Percentiles rank a stretch among this genome's conserved stretches.
Evolutionary conservation across 129 eudicot genomes (phyloP).

Genomic region (Tagetes erecta): DNA sequence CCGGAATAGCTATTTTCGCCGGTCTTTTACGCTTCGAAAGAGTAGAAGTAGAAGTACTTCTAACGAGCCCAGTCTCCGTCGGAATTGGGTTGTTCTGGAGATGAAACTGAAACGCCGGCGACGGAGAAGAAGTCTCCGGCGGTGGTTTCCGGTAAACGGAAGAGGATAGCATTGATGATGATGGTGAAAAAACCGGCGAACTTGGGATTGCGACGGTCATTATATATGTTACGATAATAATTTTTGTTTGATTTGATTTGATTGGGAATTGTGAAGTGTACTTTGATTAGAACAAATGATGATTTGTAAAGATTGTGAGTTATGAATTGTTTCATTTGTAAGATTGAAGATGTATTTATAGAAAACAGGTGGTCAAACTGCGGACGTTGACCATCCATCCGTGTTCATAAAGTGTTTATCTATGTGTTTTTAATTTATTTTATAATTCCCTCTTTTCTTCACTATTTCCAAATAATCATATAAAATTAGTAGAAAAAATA

Average conservation of each 20-base stretch:
- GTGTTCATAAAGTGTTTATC: constrained; percentile 18
- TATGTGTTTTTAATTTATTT: background rate
- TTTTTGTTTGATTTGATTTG: background rate
- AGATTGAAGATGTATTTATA: constrained; percentile 9
- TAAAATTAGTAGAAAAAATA: too few relatives aligned
- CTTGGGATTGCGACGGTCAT: constrained; percentile 58
- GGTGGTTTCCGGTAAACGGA: constrained; percentile 33
- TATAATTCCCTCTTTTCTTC: background rate
- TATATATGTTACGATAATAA: background rate
- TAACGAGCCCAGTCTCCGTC: constrained; percentile 26
- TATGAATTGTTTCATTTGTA: too few relatives aligned
- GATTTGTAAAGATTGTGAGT: too few relatives aligned
- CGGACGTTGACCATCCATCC: constrained; percentile 22
- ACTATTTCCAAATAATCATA: constrained; percentile 2
- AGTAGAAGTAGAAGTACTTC: constrained; percentile 25
- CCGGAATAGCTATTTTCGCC: constrained; percentile 69
- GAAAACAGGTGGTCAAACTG: constrained; percentile 29
- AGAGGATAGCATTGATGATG: constrained; percentile 29
- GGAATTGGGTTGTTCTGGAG: constrained; percentile 33
- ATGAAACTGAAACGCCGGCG: constrained; percentile 43
- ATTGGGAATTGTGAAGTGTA: background rate
- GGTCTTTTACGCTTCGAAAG: constrained; percentile 83
- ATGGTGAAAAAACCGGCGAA: constrained; percentile 66
- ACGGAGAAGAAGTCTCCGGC: constrained; percentile 36
- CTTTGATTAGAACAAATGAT: too few relatives aligned